Base-by-base conservation (phyloP, 208 protist genomes). In the Tritrichomonas foetus region DNA sequence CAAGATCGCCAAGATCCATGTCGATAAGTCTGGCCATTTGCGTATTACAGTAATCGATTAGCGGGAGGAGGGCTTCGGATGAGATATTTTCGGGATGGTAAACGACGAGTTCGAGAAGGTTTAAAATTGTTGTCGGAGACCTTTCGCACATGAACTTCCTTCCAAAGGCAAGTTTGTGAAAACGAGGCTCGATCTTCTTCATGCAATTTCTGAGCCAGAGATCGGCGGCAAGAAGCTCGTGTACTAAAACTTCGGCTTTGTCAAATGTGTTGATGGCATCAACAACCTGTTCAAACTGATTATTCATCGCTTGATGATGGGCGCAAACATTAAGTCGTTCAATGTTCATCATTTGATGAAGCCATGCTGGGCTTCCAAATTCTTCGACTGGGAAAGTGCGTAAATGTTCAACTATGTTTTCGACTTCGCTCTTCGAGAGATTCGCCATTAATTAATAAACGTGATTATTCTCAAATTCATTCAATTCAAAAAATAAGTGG, bases 241-340 rank as follows among this genome's bases (percentile, higher is more conserved):
- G 78, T 1, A 89, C 47, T 14, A 89, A 27, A 57, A 89, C 78
- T 89, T 89, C 78, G 16, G 57, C 33, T 49, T 89, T 89, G 13
- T 89, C 78, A n/a, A 53, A 47, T 41, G 78, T 57, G 13, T 89
- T 89, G 8, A 89, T 89, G 3, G 47, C 44, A 89, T 89, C 78
- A 57, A 89, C 78, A 3, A 89, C 78, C 13, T 44, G 27, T 61
- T 89, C 78, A 27, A 89, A 89, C 47, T 89, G 41, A 57, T 89
- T 89, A 36, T 53, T 57, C 57, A 13, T 3, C 39, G 78, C 78
- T 89, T 89, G 41, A 33, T 39, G 47, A 33, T 49, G 41, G 13
- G 78, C 78, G 33, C 47, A 47, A 89, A 89, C 78, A 39, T 89
- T 89, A 36, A 89, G 25, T 30, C 39, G 53, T 89, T 89, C 78